phyloP scores from a whole-genome alignment of 2,329 filamentous ascomycete species.

The Aspergillus novoparasiticus region DNA sequence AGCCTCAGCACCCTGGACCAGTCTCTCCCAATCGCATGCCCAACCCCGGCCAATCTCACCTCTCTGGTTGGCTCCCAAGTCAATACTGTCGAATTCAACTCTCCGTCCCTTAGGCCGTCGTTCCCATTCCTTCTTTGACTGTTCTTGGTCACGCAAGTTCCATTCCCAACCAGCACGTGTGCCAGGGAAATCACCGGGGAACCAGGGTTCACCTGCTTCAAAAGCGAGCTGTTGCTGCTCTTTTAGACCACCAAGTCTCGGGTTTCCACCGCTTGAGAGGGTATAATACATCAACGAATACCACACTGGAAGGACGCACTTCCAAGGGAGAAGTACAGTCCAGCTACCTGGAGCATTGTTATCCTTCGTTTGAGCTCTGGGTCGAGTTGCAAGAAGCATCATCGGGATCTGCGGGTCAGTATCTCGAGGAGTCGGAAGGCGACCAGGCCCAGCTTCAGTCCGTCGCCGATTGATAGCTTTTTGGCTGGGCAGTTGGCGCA shows the following conservation, averaged over 20 bases:
- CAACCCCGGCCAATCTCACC: slow-evolving; percentile 83
- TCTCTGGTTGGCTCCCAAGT: slow-evolving; percentile 71
- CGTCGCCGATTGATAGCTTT: slow-evolving; percentile 80
- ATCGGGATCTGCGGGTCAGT: slow-evolving; percentile 78
- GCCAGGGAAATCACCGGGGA: slow-evolving; percentile 80
- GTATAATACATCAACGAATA: slow-evolving; percentile 81
- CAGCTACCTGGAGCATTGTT: slow-evolving; percentile 68
- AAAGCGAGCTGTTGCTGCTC: slow-evolving; percentile 80
- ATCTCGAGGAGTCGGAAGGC: slow-evolving; percentile 57
- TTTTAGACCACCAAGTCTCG: slow-evolving; percentile 77
- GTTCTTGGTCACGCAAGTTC: slow-evolving; percentile 68
- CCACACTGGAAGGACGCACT: slow-evolving; percentile 84
- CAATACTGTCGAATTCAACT: slow-evolving; percentile 71
- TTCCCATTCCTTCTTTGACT: slow-evolving; percentile 68
- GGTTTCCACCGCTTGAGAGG: slow-evolving; percentile 76
- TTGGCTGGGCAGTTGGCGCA: slow-evolving; percentile 69
- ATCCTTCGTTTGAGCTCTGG: slow-evolving; percentile 38
- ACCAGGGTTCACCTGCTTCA: slow-evolving; percentile 77
- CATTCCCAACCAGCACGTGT: slow-evolving; percentile 78
- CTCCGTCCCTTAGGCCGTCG: slow-evolving; percentile 80
- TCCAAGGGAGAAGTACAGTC: slow-evolving; percentile 88
- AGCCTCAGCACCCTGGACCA: slow-evolving; percentile 52
- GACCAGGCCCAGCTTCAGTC: slow-evolving; percentile 63
- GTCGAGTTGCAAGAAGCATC: slow-evolving; percentile 65
- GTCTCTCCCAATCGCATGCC: slow-evolving; percentile 77